A percentile compares a stretch with the other conserved stretches of the same genome.
phyloP scores from a whole-genome alignment of 2,329 filamentous ascomycete species.

The Cercospora janseana region DNA sequence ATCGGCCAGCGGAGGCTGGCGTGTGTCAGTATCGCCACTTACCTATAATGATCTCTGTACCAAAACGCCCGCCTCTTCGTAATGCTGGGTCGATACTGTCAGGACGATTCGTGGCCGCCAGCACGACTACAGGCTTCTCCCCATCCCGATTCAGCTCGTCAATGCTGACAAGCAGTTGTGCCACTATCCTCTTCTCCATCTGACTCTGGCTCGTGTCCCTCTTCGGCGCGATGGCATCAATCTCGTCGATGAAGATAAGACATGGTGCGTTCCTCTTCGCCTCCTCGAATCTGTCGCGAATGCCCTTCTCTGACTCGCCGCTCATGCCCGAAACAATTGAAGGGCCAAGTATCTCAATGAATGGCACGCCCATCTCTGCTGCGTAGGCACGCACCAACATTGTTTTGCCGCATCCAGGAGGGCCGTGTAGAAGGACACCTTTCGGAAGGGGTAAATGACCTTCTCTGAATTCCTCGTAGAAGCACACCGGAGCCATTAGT shows the following conservation, averaged over 20 bases:
- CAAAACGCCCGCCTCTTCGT: slow-evolving; percentile 71
- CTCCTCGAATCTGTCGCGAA: slow-evolving; percentile 82
- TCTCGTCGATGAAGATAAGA: slow-evolving; percentile 86
- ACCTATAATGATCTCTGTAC: slow-evolving; percentile 80
- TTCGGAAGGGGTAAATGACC: slow-evolving; percentile 68
- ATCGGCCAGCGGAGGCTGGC: not conserved
- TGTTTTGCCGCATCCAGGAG: slow-evolving; percentile 83
- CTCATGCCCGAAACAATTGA: slow-evolving; percentile 84
- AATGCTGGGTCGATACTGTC: slow-evolving; percentile 81
- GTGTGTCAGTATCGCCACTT: not conserved
- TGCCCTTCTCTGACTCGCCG: slow-evolving; percentile 82
- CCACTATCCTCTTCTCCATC: slow-evolving; percentile 84
- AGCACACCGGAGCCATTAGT: slow-evolving; percentile 69
- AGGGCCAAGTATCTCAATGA: slow-evolving; percentile 77
- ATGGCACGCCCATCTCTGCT: slow-evolving; percentile 70
- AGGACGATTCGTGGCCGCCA: slow-evolving; percentile 86
- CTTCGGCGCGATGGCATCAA: slow-evolving; percentile 87
- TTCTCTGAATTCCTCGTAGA: slow-evolving; percentile 63
- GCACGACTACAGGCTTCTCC: slow-evolving; percentile 74
- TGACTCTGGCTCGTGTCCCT: slow-evolving; percentile 79
- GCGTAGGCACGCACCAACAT: slow-evolving; percentile 79
- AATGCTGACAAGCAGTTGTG: slow-evolving; percentile 83
- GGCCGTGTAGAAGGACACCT: slow-evolving; percentile 76
- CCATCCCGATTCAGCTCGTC: slow-evolving; percentile 68
- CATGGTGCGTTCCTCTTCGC: slow-evolving; percentile 83